phyloP scores from a whole-genome alignment of 441 rosid genomes.

The Euphorbia celastroides region DNA sequence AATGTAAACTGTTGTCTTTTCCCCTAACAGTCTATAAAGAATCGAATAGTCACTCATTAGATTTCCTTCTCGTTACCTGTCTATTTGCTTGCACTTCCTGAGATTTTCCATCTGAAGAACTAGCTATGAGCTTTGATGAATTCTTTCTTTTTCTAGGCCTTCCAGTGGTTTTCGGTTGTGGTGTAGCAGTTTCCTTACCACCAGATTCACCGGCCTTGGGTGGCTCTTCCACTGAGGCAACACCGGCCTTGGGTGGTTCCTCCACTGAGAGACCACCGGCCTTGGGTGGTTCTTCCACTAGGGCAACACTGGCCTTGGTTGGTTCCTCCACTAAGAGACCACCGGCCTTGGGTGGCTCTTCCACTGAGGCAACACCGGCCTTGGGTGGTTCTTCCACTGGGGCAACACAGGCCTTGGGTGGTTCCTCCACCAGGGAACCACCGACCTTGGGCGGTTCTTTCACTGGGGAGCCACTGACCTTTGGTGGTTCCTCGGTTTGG shows the following conservation, averaged over 20 bases:
- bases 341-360: slow-evolving; percentile 10
- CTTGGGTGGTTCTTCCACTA: slow-evolving; percentile 14
- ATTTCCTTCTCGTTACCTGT: slow-evolving; percentile 17
- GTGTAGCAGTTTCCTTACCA: slow-evolving; percentile 4
- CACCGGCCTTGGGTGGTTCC: slow-evolving; percentile 10
- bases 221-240: too few relatives aligned
- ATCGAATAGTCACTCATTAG: slow-evolving; percentile 5
- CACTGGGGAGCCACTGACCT: not conserved
- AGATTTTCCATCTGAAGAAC: slow-evolving; percentile 6
- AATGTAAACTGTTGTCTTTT: slow-evolving; percentile 12
- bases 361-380: slow-evolving; percentile 2
- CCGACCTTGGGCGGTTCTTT: slow-evolving; percentile 8
- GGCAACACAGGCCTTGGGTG: slow-evolving; percentile 8
- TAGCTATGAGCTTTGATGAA: slow-evolving; percentile 2
- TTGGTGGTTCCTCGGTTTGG: slow-evolving; percentile 14
- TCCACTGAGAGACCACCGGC: slow-evolving; percentile 1
- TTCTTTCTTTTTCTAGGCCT: slow-evolving; percentile 25
- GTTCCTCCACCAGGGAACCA: slow-evolving; percentile 10
- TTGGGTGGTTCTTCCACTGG: slow-evolving; percentile 14
- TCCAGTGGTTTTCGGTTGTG: slow-evolving; percentile 8
- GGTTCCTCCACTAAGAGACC: too few relatives aligned
- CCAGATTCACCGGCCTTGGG: slow-evolving; percentile 8
- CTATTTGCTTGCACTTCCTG: slow-evolving; percentile 11
- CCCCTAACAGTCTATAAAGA: slow-evolving; percentile 9
- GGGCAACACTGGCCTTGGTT: too few relatives aligned